Conservation (phyloP, 169 alveolate genomes). For the Miamiensis avidus region DNA sequence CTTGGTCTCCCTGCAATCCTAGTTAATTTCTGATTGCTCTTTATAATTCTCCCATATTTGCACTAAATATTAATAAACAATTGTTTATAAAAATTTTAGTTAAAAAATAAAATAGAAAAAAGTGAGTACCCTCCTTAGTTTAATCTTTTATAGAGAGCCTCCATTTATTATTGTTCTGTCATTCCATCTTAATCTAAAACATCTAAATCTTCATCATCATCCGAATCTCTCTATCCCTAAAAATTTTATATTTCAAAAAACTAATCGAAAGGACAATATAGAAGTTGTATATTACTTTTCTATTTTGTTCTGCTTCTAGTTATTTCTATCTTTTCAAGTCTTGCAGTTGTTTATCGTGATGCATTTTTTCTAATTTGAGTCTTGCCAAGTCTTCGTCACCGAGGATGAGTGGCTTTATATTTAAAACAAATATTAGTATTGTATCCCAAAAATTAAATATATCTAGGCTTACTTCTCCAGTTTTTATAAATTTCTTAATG, state of each 20-base stretch:
- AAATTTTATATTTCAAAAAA: no score
- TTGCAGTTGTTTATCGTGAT: neutral
- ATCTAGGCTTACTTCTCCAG: neutral
- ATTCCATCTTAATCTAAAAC: slow-evolving; percentile 36
- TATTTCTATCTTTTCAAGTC: slow-evolving; percentile 12
- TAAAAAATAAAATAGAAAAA: no score
- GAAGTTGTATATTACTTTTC: neutral
- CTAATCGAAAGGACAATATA: neutral
- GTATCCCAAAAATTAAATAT: no score
- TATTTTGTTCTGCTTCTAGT: slow-evolving; percentile 1
- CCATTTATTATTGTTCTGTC: slow-evolving; percentile 35
- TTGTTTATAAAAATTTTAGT: no score
- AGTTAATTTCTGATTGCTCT: slow-evolving; percentile 46
- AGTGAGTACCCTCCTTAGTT: neutral
- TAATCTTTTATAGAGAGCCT: slow-evolving; percentile 27
- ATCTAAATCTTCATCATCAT: slow-evolving; percentile 41
- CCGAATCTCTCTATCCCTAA: slow-evolving; percentile 6
- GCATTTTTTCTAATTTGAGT: slow-evolving; percentile 11
- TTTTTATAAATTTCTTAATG: neutral
- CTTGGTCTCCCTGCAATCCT: slow-evolving; percentile 35
- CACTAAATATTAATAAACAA: neutral
- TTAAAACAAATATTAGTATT: no score
- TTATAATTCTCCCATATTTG: slow-evolving; percentile 29
- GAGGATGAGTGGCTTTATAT: neutral
- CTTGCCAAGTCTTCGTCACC: slow-evolving; percentile 16